Evolutionary conservation across 805 yeast species (phyloP), one percentile per base, ranked within the genome.

Genomic region (Ascoidea rubescens): DNA sequence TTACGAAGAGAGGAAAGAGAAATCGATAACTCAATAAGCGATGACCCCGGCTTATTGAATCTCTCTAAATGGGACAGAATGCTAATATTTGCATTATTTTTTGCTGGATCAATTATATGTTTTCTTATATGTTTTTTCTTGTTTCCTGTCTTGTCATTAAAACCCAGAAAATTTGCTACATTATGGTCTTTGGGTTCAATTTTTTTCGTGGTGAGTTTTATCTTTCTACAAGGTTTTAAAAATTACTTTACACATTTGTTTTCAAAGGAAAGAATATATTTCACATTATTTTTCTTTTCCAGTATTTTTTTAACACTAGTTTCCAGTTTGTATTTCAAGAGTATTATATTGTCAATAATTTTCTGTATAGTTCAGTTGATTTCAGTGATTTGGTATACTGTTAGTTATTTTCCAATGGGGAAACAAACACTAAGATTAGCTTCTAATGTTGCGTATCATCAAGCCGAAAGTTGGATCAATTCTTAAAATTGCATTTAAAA

Each of bases 371-470:
- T 86, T 8, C 97, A 93, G 65, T 70, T 90, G 6, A 66, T 93
- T 52, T 91, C 96, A 1, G 89, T 93, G n/a, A 60, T 88, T 5
- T 90, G 90, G 72, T 93, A 93, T 65, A 82, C 93, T 0, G 73
- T 91, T 46, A 86, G 96, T 60, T 93, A 93, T 66, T 91, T 93
- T 75, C 99, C 99, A 12, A 85, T 90, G 69, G 99, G 99, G 10
- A 86, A 91, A 1, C 84, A 85, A 55, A 84, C 95, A 2, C 60
- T 82, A 49, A 68, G 75, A 55, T 70, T 80, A 64, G 74, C 83
- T 1, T 70, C 79, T 14, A 67, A 78, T 28, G 68, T 82, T 5
- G 88, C 84, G 5, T 65, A 77, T 5, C 71, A 77, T 53, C 80
- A 78, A 52, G 79, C 78, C 17, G 56, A 55, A 33, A 45, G 47